Evolutionary conservation across 768 basidiomycete genomes (phyloP).

Genomic region (Suillus subalutaceus): DNA sequence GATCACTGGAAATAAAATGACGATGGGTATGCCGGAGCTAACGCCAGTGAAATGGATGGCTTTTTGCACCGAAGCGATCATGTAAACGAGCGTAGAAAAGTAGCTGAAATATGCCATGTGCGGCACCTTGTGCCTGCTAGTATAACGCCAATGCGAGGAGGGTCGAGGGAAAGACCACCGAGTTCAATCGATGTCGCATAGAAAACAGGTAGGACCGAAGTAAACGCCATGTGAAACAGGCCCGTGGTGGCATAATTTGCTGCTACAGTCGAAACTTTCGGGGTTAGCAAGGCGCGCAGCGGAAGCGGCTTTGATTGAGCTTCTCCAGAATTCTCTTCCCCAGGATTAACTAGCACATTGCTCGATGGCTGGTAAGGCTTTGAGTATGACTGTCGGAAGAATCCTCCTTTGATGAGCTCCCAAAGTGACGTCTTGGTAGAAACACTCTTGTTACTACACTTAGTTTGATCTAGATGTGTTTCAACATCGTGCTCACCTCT

Average conservation of each 20-base stretch:
- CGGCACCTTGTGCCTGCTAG: constrained; percentile 29
- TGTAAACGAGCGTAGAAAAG: constrained; percentile 62
- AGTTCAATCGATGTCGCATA: constrained; percentile 33
- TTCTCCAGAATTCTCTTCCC: background rate
- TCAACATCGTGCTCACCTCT: background rate
- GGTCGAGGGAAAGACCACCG: constrained; percentile 30
- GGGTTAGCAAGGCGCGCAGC: constrained; percentile 52
- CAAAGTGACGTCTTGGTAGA: background rate
- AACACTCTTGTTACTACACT: background rate
- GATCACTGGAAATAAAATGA: constrained; percentile 35
- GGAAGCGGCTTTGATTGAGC: constrained; percentile 37
- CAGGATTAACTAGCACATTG: background rate
- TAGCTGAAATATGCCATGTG: constrained; percentile 52
- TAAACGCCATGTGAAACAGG: constrained; percentile 64
- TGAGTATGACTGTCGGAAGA: background rate
- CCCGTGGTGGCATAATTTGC: constrained; percentile 64
- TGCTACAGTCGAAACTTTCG: constrained; percentile 56
- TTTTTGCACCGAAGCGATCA: constrained; percentile 55
- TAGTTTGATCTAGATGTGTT: background rate
- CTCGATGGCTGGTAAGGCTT: background rate
- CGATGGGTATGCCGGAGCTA: constrained; percentile 31
- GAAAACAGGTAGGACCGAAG: constrained; percentile 43
- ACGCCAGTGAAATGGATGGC: constrained; percentile 32
- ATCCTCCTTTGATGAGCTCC: background rate
- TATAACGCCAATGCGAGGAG: constrained; percentile 34